Percentiles rank a stretch among this genome's conserved stretches.
Evolutionary conservation across 768 basidiomycete species (phyloP).

Genomic region (Russula emetica): DNA sequence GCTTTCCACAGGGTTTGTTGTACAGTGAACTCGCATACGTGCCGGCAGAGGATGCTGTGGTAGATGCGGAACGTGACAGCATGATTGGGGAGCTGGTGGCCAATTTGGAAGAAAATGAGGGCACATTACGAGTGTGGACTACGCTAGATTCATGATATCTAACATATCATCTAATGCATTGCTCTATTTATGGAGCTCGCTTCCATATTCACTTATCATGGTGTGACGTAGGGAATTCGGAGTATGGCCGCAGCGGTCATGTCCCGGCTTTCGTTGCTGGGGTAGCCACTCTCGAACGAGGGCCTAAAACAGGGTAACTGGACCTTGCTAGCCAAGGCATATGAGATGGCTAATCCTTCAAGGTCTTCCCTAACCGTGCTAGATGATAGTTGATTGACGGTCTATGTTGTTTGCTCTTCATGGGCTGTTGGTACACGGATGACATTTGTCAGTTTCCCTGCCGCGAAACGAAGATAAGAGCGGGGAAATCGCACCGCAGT

Average conservation of each 20-base stretch:
- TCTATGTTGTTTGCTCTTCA: constrained; percentile 59
- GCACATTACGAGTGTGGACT: constrained; percentile 28
- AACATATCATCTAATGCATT: not conserved
- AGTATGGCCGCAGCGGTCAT: not conserved
- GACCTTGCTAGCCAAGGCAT: not conserved
- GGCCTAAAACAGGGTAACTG: not conserved
- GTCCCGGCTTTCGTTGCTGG: not conserved
- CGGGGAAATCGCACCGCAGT: constrained; percentile 56
- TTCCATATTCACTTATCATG: not conserved
- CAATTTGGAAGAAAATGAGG: constrained; percentile 26
- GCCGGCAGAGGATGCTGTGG: constrained; percentile 30
- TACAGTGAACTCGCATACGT: constrained; percentile 25
- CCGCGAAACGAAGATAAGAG: constrained; percentile 7
- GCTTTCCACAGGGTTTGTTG: constrained; percentile 20
- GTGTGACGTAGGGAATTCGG: not conserved
- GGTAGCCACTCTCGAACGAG: not conserved
- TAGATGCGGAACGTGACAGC: constrained; percentile 20
- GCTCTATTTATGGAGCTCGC: not conserved
- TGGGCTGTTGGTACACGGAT: constrained; percentile 44
- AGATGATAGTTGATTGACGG: constrained; percentile 90
- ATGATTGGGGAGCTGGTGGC: constrained; percentile 19
- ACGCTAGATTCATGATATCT: constrained; percentile 20
- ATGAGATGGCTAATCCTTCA: constrained; percentile 40
- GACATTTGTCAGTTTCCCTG: constrained; percentile 13
- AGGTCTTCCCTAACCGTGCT: constrained; percentile 68